Evolutionary conservation across 1,284 basidiomycete species (phyloP).

Genomic region (Ustilago sp.): DNA sequence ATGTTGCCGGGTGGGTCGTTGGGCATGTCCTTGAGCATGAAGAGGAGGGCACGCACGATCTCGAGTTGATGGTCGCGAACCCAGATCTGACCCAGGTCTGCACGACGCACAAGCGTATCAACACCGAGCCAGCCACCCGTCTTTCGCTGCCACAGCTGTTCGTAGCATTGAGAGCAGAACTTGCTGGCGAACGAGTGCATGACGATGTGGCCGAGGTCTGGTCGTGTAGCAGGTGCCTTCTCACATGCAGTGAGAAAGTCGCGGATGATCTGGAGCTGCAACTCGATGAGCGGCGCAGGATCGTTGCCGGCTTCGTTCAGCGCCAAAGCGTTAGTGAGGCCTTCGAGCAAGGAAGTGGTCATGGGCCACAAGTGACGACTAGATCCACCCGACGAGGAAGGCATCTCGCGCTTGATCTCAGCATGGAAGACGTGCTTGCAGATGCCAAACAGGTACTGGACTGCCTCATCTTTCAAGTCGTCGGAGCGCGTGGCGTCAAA

Average conservation of each 20-base stretch:
- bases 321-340: conserved; percentile 60
- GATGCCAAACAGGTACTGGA: conserved; percentile 77
- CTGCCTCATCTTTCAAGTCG: conserved; percentile 79
- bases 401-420: conserved; percentile 70
- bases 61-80: conserved; percentile 89
- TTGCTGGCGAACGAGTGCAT: conserved; percentile 66
- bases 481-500: conserved; percentile 81
- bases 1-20: conserved; percentile 87
- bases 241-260: conserved; percentile 58
- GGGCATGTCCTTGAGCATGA: conserved; percentile 95
- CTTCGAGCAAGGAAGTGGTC: conserved; percentile 64
- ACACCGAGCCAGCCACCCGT: conserved; percentile 69
- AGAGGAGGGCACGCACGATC: conserved; percentile 88
- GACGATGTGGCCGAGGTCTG: conserved; percentile 60
- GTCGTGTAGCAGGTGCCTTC: conserved; percentile 54
- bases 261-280: conserved; percentile 60
- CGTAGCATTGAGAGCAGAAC: conserved; percentile 69
- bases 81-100: conserved; percentile 78
- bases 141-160: conserved; percentile 68
- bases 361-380: conserved; percentile 74
- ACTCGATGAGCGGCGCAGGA: conserved; percentile 65
- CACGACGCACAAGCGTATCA: conserved; percentile 62
- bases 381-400: conserved; percentile 72
- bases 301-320: conserved; percentile 56
- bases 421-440: conserved; percentile 77